Evolutionary conservation across 2,329 filamentous ascomycete genomes (phyloP), one percentile per base, ranked within the genome.

Genomic region (Alternaria novae-zelandiae): DNA sequence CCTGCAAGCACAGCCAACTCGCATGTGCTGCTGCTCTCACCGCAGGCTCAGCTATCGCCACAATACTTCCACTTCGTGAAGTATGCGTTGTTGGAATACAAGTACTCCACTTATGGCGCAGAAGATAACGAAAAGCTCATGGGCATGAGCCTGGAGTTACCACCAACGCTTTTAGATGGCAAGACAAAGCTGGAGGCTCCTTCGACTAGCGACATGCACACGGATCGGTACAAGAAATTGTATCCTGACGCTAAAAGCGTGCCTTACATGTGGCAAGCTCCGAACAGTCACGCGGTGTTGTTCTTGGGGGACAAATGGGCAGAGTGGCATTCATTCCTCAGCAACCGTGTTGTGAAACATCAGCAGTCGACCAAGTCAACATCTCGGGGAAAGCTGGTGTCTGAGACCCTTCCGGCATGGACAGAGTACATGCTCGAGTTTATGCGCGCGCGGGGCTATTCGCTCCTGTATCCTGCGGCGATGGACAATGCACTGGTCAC

Each of bases 21-120:
- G 10, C 93, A 97, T 77, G 87, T 97, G 3, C 85, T 99, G n/a
- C 81, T 97, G 2, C 86, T 99, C 6, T 94, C 93, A 6, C 88
- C 94, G 1, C 89, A 97, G 69, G 87, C 86, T 1, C 92, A 98
- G 77, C 81, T 98, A 0, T 91, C 92, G 1, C 89, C 90, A 2
- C 86, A 91, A 2, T 98, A 93, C 76, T 95, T 91, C 66, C 93
- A 97, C 67, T 97, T 96, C 76, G 82, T 97, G 13, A 93, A 91
- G 77, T 97, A 93, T 77, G 80, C 86, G 1, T 82, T 95, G 1
- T 82, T 98, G 5, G 89, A 93, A 70, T 94, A 96, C 76, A 88
- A 87, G 66, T 91, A 97, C 78, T 93, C 93, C 0, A 74, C 79
- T 75, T 72, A 79, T 45, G 77, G 81, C 3, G 79, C 76, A 6